phyloP scores from a whole-genome alignment of 768 basidiomycete species.

The Guyanaporus albipodus region DNA sequence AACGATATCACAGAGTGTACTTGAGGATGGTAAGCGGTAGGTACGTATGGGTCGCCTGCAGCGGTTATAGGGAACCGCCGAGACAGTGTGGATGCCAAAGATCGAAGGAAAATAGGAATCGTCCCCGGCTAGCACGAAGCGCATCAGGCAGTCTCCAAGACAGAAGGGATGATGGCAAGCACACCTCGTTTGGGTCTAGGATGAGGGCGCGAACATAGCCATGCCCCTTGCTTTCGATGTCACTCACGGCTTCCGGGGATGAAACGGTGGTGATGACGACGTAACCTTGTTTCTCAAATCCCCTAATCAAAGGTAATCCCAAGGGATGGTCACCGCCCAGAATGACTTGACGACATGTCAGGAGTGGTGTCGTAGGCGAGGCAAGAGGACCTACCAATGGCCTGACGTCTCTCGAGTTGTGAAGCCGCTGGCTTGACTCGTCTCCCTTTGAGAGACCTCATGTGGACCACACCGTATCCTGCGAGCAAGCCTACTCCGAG shows the following conservation, averaged over 20 bases:
- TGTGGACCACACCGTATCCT: constrained; percentile 42
- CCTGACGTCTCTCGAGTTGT: constrained; percentile 42
- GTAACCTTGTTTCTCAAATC: constrained; percentile 74
- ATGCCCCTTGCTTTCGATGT: constrained; percentile 59
- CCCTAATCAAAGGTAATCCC: constrained; percentile 66
- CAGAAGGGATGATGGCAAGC: constrained; percentile 8
- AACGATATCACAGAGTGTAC: constrained; percentile 78
- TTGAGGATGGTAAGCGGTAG: constrained; percentile 61
- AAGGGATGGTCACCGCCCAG: constrained; percentile 76
- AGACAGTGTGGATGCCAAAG: constrained; percentile 72
- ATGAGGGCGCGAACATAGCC: constrained; percentile 82
- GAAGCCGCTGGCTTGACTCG: constrained; percentile 23
- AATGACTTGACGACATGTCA: constrained; percentile 47
- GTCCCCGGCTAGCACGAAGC: constrained; percentile 53
- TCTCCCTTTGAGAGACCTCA: constrained; percentile 21
- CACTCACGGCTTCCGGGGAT: constrained; percentile 58
- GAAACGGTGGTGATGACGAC: constrained; percentile 80
- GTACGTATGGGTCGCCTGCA: constrained; percentile 76
- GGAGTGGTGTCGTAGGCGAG: background rate
- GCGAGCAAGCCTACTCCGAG: constrained; percentile 60
- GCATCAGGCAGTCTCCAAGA: constrained; percentile 1
- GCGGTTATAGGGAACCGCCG: constrained; percentile 77
- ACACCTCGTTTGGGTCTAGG: constrained; percentile 73
- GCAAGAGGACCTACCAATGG: constrained; percentile 35
- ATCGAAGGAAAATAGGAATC: constrained; percentile 74